Percentiles rank a stretch among this genome's conserved stretches.
Evolutionary conservation across 169 alveolate species (phyloP).

Genomic region (Neospora caninum): DNA sequence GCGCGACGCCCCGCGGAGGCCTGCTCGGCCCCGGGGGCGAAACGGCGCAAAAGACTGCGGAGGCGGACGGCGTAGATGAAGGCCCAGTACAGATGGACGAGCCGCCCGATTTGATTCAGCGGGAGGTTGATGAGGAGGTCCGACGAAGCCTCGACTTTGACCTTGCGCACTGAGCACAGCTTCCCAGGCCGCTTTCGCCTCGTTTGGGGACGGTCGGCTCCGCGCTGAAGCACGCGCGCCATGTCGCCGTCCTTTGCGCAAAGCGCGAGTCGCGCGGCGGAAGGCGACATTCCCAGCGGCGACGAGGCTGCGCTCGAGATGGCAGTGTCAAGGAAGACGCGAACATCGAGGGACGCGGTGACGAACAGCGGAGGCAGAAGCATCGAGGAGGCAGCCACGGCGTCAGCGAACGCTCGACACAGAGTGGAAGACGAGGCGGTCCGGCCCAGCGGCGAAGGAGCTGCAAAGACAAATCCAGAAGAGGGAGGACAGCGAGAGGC

Average conservation of each 20-base stretch:
- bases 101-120: slow-evolving; percentile 27
- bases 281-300: neutral
- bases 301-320: neutral
- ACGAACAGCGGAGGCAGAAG: neutral
- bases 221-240: neutral
- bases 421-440: neutral
- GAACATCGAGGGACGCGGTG: neutral
- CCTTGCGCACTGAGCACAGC: neutral
- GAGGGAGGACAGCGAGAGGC: neutral
- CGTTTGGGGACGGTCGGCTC: neutral
- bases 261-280: neutral
- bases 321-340: neutral
- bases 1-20: neutral
- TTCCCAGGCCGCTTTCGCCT: neutral
- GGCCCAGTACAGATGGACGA: slow-evolving; percentile 10
- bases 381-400: neutral
- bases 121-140: neutral
- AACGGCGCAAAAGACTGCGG: neutral
- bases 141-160: neutral
- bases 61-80: neutral
- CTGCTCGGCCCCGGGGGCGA: neutral
- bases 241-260: neutral
- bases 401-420: neutral
- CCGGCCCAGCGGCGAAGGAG: neutral
- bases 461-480: neutral